Evolutionary conservation across 805 yeast genomes (phyloP).

Genomic region (Metschnikowia orientalis): DNA sequence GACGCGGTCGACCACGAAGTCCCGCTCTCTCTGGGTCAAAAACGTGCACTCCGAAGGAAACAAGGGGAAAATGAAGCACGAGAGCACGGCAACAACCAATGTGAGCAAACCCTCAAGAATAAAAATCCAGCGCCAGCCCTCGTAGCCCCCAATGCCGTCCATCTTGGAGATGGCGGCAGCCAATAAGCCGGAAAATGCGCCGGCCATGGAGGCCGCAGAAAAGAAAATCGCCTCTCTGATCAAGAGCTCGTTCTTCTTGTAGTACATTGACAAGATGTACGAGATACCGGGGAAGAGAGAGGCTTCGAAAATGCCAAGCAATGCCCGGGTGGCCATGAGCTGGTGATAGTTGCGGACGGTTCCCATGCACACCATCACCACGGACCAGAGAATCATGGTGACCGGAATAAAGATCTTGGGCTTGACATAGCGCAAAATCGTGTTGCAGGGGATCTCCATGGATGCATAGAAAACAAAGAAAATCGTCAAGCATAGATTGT

Average conservation of each 20-base stretch:
- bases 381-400: constrained; percentile 62
- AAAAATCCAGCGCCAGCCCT: constrained; percentile 18
- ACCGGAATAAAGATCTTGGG: constrained; percentile 63
- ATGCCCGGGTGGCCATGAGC: constrained; percentile 56
- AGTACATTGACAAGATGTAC: constrained; percentile 63
- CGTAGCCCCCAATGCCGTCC: constrained; percentile 29
- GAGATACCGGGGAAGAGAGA: constrained; percentile 75
- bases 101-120: constrained; percentile 17
- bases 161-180: constrained; percentile 61
- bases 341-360: constrained; percentile 56
- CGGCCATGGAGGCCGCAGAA: constrained; percentile 68
- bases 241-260: constrained; percentile 61
- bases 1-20: constrained; percentile 12
- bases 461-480: constrained; percentile 68
- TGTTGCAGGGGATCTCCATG: constrained; percentile 64
- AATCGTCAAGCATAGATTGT: constrained; percentile 59
- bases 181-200: constrained; percentile 74
- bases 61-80: constrained; percentile 11
- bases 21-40: constrained; percentile 13
- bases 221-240: constrained; percentile 66
- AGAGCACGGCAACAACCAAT: constrained; percentile 4
- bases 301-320: constrained; percentile 65
- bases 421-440: constrained; percentile 49
- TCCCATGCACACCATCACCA: constrained; percentile 62
- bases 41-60: constrained; percentile 11